Percentiles rank a stretch among this genome's conserved stretches.
Evolutionary conservation across 2,329 filamentous ascomycete genomes (phyloP).

Genomic region (Polytolypa hystricis): DNA sequence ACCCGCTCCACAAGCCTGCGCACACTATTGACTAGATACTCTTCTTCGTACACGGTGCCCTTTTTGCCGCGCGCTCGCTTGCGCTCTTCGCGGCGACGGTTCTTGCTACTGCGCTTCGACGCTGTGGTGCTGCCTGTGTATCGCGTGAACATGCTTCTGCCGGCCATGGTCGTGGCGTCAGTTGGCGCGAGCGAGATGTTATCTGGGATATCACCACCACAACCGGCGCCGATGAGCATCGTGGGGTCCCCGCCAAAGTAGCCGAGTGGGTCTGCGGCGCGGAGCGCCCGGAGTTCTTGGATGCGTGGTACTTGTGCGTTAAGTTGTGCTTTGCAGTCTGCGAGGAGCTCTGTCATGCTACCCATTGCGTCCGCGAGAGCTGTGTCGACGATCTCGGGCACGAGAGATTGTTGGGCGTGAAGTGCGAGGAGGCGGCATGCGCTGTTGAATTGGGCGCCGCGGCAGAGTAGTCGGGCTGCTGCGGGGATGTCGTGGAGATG

Average conservation of each 20-base stretch:
- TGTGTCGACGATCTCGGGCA: slow-evolving; percentile 59
- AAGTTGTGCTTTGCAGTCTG: slow-evolving; percentile 82
- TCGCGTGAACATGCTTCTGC: slow-evolving; percentile 80
- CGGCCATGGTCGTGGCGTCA: slow-evolving; percentile 61
- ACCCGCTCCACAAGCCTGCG: slow-evolving; percentile 72
- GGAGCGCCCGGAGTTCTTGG: slow-evolving; percentile 67
- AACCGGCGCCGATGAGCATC: slow-evolving; percentile 41
- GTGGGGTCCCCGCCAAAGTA: slow-evolving; percentile 73
- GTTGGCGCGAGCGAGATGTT: slow-evolving; percentile 87
- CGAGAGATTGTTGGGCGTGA: slow-evolving; percentile 48
- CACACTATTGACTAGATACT: slow-evolving; percentile 86
- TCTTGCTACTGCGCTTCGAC: slow-evolving; percentile 70
- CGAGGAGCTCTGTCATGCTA: slow-evolving; percentile 77
- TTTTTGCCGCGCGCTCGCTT: slow-evolving; percentile 92
- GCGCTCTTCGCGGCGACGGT: slow-evolving; percentile 78
- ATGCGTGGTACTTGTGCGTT: slow-evolving; percentile 77
- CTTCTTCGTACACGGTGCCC: slow-evolving; percentile 94
- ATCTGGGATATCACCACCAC: slow-evolving; percentile 66
- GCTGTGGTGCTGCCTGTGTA: slow-evolving; percentile 61
- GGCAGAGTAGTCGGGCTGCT: slow-evolving; percentile 70
- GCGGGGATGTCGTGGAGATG: slow-evolving; percentile 62
- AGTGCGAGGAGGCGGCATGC: slow-evolving; percentile 68
- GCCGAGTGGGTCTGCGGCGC: slow-evolving; percentile 70
- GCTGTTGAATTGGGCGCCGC: slow-evolving; percentile 75
- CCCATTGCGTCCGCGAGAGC: slow-evolving; percentile 73